phyloP scores from a whole-genome alignment of 495 filamentous ascomycete species.

The Podospora didyma region DNA sequence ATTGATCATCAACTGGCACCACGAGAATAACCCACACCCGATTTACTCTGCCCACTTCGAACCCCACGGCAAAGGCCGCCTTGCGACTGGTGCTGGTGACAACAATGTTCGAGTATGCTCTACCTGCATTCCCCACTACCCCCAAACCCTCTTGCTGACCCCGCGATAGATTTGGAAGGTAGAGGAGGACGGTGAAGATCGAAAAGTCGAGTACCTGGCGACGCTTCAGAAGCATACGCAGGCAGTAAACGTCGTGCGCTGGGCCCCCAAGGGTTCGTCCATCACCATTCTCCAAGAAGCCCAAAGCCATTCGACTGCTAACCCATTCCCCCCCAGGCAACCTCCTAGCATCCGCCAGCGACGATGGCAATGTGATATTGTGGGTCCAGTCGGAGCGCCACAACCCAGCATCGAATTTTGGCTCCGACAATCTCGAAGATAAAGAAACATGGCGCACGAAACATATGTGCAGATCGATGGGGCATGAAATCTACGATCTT shows the following conservation, averaged over 20 bases:
- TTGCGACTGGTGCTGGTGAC: constrained; percentile 93
- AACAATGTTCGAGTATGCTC: constrained; percentile 82
- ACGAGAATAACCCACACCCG: constrained; percentile 80
- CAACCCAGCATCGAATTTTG: constrained; percentile 51
- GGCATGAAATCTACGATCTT: constrained; percentile 94
- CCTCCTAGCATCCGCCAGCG: constrained; percentile 88
- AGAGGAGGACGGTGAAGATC: constrained; percentile 77
- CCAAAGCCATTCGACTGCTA: neutral
- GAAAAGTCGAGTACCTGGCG: constrained; percentile 84
- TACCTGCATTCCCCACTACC: constrained; percentile 2
- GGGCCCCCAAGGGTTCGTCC: constrained; percentile 77
- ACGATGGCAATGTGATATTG: constrained; percentile 93
- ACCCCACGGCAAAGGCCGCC: constrained; percentile 83
- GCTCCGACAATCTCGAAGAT: constrained; percentile 82
- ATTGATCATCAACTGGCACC: constrained; percentile 93
- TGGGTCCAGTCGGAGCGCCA: constrained; percentile 85
- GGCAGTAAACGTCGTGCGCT: constrained; percentile 96
- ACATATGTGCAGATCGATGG: constrained; percentile 91
- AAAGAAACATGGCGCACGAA: constrained; percentile 96
- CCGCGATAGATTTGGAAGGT: constrained; percentile 77
- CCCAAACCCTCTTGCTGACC: constrained; percentile 2
- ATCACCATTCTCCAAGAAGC: neutral
- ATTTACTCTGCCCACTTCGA: constrained; percentile 97
- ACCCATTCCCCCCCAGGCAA: constrained; percentile 59
- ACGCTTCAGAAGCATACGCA: constrained; percentile 92